Conservation (phyloP, 371 early-diverging fungal genomes). For the Syncephalis plumigaleata region DNA sequence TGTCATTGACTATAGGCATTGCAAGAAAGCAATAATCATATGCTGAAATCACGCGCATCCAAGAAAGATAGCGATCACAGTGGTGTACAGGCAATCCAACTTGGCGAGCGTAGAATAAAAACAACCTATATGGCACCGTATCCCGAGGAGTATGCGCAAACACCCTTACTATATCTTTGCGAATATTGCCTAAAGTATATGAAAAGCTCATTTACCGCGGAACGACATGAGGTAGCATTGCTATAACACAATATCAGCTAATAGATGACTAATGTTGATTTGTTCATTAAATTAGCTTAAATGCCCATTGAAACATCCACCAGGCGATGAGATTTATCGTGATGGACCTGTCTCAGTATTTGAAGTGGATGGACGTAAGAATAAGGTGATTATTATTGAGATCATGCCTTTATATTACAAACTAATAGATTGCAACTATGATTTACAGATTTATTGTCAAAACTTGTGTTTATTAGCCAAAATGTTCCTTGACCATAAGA, state of each 20-base stretch:
- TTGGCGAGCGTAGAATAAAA: no score
- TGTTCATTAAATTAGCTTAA: conserved; percentile 46
- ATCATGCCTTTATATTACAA: not conserved
- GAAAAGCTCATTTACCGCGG: conserved; percentile 43
- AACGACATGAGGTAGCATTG: conserved; percentile 44
- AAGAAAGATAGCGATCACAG: conserved; percentile 25
- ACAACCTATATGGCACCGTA: conserved; percentile 80
- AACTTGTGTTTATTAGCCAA: conserved; percentile 96
- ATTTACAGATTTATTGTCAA: conserved; percentile 72
- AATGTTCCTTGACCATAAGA: conserved; percentile 98
- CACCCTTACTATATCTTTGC: conserved; percentile 69
- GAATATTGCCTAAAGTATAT: conserved; percentile 96
- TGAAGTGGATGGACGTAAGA: conserved; percentile 93
- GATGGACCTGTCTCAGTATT: conserved; percentile 75
- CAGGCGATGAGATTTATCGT: conserved; percentile 98
- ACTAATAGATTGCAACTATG: not conserved
- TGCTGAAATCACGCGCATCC: conserved; percentile 87
- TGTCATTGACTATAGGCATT: no score
- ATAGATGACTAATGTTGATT: not conserved
- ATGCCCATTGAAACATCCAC: conserved; percentile 82
- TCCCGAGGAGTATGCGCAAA: conserved; percentile 83
- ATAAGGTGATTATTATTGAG: conserved; percentile 31
- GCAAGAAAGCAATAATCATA: no score
- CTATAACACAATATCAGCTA: not conserved
- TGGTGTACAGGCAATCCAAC: no score